Conservation (phyloP, 129 eudicot genomes). For the Solidago caesia region DNA sequence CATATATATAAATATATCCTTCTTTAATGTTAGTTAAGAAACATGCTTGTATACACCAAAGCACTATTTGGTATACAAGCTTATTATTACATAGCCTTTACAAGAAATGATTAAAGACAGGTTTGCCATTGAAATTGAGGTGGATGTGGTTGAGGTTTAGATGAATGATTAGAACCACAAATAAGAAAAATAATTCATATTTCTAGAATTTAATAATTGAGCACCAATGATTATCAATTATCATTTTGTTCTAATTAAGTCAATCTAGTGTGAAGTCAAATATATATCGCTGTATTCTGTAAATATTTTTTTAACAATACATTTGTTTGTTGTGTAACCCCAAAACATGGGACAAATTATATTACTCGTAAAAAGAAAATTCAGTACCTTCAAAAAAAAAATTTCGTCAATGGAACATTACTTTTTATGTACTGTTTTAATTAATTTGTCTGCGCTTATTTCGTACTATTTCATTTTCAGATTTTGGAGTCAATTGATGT, state of each 20-base stretch:
- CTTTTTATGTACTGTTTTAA: conserved; percentile 2
- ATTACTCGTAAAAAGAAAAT: too few species aligned
- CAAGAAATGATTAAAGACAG: not conserved
- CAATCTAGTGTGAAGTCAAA: conserved; percentile 21
- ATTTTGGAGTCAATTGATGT: not conserved
- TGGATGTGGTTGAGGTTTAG: conserved; percentile 23
- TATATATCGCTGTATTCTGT: conserved; percentile 11
- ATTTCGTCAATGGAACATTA: not conserved
- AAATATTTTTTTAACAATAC: not conserved
- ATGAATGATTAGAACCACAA: conserved; percentile 17
- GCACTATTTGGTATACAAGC: too few species aligned
- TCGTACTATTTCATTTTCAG: not conserved
- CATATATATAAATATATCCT: too few species aligned
- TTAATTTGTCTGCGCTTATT: not conserved
- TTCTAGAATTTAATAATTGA: conserved; percentile 14
- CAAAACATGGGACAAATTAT: conserved; percentile 19
- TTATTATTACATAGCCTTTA: not conserved
- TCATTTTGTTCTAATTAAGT: conserved; percentile 7
- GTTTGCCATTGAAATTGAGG: conserved; percentile 26
- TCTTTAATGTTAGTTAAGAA: too few species aligned
- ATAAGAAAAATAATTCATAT: conserved; percentile 19
- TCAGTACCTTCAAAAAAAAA: too few species aligned
- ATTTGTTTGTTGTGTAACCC: not conserved
- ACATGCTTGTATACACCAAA: too few species aligned
- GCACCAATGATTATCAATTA: conserved; percentile 23